Conservation (phyloP, 306 rosid species). For the Pterocarpus macrocarpus region DNA sequence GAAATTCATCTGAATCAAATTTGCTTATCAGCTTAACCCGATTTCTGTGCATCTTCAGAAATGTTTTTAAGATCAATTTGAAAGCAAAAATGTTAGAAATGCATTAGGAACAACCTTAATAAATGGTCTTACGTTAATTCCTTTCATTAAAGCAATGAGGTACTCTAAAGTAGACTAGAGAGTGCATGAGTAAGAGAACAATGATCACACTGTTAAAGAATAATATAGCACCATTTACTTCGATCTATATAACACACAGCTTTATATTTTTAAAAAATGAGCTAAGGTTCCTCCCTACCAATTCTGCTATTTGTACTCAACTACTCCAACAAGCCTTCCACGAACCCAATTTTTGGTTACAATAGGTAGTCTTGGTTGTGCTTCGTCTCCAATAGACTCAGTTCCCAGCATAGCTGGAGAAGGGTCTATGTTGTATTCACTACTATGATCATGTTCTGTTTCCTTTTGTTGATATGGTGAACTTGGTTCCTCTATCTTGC, state of each 20-base stretch:
- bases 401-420: constrained; percentile 41
- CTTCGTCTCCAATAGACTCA: constrained; percentile 41
- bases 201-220: neutral
- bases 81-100: no score
- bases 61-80: no score
- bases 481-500: neutral
- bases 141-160: no score
- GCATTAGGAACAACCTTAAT: no score
- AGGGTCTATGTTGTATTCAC: constrained; percentile 45
- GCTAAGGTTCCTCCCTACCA: constrained; percentile 9
- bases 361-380: constrained; percentile 37
- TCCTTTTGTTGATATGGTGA: constrained; percentile 15
- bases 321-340: constrained; percentile 73
- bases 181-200: neutral
- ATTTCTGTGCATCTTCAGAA: no score
- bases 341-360: constrained; percentile 71
- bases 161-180: no score
- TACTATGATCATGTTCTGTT: constrained; percentile 39
- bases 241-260: neutral
- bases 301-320: constrained; percentile 44
- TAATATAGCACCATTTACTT: neutral
- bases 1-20: no score
- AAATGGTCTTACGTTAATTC: no score
- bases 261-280: neutral
- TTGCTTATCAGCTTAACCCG: no score